Evolutionary conservation across 1,139 yeast species (phyloP).

Genomic region (Pichia sp.): DNA sequence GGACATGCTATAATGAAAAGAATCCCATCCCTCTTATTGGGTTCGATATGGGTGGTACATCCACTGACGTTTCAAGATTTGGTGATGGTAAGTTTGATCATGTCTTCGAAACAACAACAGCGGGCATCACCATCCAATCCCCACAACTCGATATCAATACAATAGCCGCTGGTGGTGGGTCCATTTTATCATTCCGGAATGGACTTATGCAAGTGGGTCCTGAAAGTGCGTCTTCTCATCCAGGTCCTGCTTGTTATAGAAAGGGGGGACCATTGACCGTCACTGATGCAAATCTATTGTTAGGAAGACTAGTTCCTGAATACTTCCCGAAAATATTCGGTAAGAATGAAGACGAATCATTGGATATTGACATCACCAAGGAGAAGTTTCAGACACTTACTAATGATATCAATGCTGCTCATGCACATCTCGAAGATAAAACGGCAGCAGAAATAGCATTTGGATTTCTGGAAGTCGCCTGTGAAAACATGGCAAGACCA

Average conservation of each 20-base stretch:
- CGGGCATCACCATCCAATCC: conserved; percentile 49
- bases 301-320: conserved; percentile 50
- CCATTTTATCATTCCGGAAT: conserved; percentile 43
- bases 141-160: conserved; percentile 54
- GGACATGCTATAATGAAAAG: conserved; percentile 40
- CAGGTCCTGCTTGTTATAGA: conserved; percentile 55
- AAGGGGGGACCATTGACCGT: conserved; percentile 54
- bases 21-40: conserved; percentile 43
- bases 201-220: conserved; percentile 55
- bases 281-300: conserved; percentile 49
- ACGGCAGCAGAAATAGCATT: conserved; percentile 42
- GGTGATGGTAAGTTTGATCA: conserved; percentile 43
- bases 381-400: conserved; percentile 36
- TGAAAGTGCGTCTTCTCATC: conserved; percentile 55
- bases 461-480: conserved; percentile 49
- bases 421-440: conserved; percentile 23
- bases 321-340: conserved; percentile 54
- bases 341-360: conserved; percentile 44
- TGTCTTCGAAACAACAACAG: conserved; percentile 49
- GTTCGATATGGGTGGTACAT: conserved; percentile 59
- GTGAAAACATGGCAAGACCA: conserved; percentile 51
- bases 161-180: conserved; percentile 60
- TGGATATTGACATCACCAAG: conserved; percentile 37
- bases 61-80: conserved; percentile 49
- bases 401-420: conserved; percentile 34